phyloP scores from a whole-genome alignment of 2,329 filamentous ascomycete genomes.

The Fusarium lateritium region DNA sequence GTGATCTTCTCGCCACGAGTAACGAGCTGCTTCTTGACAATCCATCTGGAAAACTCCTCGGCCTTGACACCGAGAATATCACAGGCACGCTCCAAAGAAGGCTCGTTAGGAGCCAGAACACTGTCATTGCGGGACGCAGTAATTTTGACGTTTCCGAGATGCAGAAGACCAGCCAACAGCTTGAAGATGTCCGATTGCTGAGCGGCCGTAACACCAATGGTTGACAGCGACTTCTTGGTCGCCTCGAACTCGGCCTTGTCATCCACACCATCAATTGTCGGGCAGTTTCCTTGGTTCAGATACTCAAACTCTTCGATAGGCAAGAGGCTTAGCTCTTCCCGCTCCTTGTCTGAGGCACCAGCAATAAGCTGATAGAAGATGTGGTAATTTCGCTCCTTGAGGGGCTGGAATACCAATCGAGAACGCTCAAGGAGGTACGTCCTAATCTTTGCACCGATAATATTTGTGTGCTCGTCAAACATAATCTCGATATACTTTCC shows the following conservation, averaged over 20 bases:
- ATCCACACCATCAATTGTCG: slow-evolving; percentile 93
- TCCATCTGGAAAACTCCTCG: slow-evolving; percentile 94
- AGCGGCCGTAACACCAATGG: slow-evolving; percentile 83
- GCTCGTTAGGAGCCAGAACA: slow-evolving; percentile 83
- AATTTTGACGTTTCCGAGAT: slow-evolving; percentile 97
- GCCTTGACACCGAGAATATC: slow-evolving; percentile 89
- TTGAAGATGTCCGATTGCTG: slow-evolving; percentile 91
- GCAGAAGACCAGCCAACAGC: slow-evolving; percentile 89
- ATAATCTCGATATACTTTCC: slow-evolving; percentile 99
- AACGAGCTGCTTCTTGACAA: slow-evolving; percentile 97
- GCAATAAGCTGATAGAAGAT: slow-evolving; percentile 98
- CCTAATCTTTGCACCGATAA: slow-evolving; percentile 97
- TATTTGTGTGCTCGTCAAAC: slow-evolving; percentile 95
- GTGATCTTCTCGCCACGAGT: slow-evolving; percentile 98
- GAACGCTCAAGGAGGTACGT: slow-evolving; percentile 97
- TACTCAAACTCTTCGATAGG: slow-evolving; percentile 95
- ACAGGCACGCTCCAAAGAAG: slow-evolving; percentile 85
- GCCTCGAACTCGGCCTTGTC: slow-evolving; percentile 95
- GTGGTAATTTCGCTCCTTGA: slow-evolving; percentile 99
- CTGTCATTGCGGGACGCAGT: slow-evolving; percentile 91
- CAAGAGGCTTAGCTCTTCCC: slow-evolving; percentile 82
- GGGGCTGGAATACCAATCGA: slow-evolving; percentile 94
- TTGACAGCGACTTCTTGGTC: slow-evolving; percentile 86
- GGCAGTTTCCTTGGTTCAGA: slow-evolving; percentile 93
- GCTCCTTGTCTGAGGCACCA: slow-evolving; percentile 88